Percentiles rank a stretch among this genome's conserved stretches.
phyloP scores from a whole-genome alignment of 306 rosid genomes.

The Vicia sativa region DNA sequence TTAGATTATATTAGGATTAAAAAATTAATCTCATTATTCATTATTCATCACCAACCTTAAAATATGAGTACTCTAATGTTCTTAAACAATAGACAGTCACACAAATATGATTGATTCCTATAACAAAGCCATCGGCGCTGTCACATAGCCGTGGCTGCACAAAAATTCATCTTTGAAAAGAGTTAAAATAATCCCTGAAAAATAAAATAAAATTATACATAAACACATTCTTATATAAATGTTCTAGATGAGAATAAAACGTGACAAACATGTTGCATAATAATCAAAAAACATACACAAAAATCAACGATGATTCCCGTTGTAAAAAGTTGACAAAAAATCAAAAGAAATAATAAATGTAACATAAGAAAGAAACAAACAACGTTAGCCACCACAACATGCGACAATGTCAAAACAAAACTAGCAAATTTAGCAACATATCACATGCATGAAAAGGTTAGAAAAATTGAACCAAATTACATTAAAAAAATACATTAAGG shows the following conservation, averaged over 20 bases:
- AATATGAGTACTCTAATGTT: background rate
- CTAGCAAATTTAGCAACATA: too few relatives aligned
- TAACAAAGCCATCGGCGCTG: slow-evolving; percentile 7
- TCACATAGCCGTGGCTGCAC: slow-evolving; percentile 26
- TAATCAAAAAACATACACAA: background rate
- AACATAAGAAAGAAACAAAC: background rate
- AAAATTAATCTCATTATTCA: background rate
- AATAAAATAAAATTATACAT: slow-evolving; percentile 7
- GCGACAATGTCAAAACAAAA: too few relatives aligned
- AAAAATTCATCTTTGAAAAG: slow-evolving; percentile 34
- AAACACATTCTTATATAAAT: slow-evolving; percentile 4
- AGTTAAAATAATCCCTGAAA: slow-evolving; percentile 34
- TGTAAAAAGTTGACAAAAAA: slow-evolving; percentile 10
- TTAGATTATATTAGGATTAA: slow-evolving; percentile 3
- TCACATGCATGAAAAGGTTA: too few relatives aligned
- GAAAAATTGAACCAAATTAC: too few relatives aligned
- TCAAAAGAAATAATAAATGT: background rate
- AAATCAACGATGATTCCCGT: background rate
- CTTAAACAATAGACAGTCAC: slow-evolving; percentile 16
- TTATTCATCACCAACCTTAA: slow-evolving; percentile 33
- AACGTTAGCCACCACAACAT: background rate
- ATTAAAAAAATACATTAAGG: too few relatives aligned
- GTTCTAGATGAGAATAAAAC: background rate
- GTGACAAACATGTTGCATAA: background rate
- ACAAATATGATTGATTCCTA: slow-evolving; percentile 8